Percentiles rank a stretch among this genome's conserved stretches.
Evolutionary conservation across 495 filamentous ascomycete genomes (phyloP).

Genomic region (Neurospora sp.): DNA sequence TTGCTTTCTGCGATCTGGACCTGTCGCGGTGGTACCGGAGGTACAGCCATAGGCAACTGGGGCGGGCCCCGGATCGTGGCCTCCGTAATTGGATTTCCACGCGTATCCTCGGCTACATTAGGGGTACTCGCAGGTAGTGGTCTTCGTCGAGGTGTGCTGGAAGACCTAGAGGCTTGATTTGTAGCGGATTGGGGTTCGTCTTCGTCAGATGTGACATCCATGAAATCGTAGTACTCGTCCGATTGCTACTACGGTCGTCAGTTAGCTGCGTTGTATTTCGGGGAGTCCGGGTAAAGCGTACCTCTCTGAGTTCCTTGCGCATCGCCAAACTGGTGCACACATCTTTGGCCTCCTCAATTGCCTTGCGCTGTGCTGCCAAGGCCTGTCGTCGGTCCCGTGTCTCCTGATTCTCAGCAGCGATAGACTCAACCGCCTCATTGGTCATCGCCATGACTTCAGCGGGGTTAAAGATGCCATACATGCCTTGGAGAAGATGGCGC

Average conservation of each 20-base stretch:
- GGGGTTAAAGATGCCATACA: conserved; percentile 31
- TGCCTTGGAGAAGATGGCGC: conserved; percentile 27
- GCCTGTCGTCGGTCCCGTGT: conserved; percentile 22
- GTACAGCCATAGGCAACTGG: not conserved
- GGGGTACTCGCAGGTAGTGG: not conserved
- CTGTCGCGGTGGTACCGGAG: not conserved
- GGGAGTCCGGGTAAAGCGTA: not conserved
- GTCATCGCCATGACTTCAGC: conserved; percentile 21
- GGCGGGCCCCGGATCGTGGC: not conserved
- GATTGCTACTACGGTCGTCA: not conserved
- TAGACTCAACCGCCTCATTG: conserved; percentile 21
- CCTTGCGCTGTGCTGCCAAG: conserved; percentile 24
- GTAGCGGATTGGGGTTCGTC: not conserved
- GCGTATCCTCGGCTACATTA: not conserved
- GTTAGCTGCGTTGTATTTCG: not conserved
- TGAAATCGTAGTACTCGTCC: not conserved
- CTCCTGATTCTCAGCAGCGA: conserved; percentile 30
- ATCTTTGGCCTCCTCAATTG: conserved; percentile 29
- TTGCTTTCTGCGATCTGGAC: not conserved
- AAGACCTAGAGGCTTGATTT: not conserved
- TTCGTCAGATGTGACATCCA: not conserved
- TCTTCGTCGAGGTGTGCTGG: not conserved
- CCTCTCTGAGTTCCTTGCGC: conserved; percentile 25
- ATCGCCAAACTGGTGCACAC: conserved; percentile 30
- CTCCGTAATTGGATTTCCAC: not conserved